Base-by-base conservation (phyloP, 257 asterid species). In the Gardenia jasminoides region DNA sequence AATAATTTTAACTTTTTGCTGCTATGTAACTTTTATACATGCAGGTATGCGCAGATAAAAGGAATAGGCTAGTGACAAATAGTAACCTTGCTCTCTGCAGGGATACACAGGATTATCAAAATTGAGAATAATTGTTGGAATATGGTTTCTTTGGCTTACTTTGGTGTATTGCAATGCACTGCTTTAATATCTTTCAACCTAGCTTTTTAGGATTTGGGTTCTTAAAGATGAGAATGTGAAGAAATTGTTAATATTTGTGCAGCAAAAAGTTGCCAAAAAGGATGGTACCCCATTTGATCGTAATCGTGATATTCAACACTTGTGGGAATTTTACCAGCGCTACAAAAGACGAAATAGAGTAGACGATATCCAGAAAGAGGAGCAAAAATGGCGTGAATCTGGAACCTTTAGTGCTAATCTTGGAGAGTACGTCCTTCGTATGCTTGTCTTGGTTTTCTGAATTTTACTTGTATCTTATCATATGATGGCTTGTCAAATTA, bases 231-330 rank as follows among this genome's bases (percentile, higher is more conserved):
- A 43, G 33, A 10, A 48, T n/a, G 47, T 74, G 31, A 36, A n/a
- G 9, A 17, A 33, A 41, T 28, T 50, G 46, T 10, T 28, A 10
- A 24, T 54, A 19, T 50, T 67, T 17, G 77, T 83, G 91, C 97
- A 95, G 99, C 97, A 92, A 95, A 95, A 93, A 83, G 92, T 93
- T 75, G 98, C 98, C 78, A 89, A 89, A 85, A 93, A 88, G 85
- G 98, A 88, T 68, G 99, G 97, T 72, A 89, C 88, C n/a, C 86
- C 79, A 76, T 89, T 93, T 76, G 98, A 95, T 80, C 98, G 98
- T 66, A 82, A 87, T 85, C 96, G 84, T 81, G 99, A 95, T 84
- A 88, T 93, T 72, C 94, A 95, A 86, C 87, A 86, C 46, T 83
- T 95, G 79, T 95, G 99, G 98, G 93, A 95, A 33, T 95, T 93